Percentiles rank a stretch among this genome's conserved stretches.
Conservation (phyloP, 441 rosid species). For the Erysimum cheiri region DNA sequence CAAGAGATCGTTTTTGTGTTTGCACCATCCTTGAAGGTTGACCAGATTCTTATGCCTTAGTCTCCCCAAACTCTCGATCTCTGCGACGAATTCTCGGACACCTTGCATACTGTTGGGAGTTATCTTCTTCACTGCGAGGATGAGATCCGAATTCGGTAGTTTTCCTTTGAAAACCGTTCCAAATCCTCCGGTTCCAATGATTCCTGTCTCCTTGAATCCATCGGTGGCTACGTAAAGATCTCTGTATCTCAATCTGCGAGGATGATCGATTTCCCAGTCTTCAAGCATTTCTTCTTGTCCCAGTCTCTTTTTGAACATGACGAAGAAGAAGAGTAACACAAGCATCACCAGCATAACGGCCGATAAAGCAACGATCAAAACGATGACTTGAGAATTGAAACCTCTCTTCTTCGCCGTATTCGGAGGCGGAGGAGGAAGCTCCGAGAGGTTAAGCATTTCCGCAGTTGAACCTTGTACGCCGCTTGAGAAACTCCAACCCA, state of each 20-base stretch:
- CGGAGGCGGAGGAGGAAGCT: constrained; percentile 51
- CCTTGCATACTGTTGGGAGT: constrained; percentile 64
- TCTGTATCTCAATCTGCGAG: constrained; percentile 65
- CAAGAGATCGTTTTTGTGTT: constrained; percentile 61
- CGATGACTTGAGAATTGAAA: constrained; percentile 38
- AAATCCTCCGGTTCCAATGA: constrained; percentile 75
- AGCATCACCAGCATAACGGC: constrained; percentile 42
- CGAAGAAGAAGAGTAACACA: constrained; percentile 45
- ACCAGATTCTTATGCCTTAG: constrained; percentile 72
- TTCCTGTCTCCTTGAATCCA: constrained; percentile 61
- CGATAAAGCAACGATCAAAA: constrained; percentile 53
- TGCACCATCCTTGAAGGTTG: constrained; percentile 85
- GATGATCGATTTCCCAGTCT: constrained; percentile 81
- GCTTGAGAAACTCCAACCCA: constrained; percentile 69
- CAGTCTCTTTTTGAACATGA: constrained; percentile 31
- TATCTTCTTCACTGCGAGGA: constrained; percentile 72
- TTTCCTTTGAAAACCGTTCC: constrained; percentile 72
- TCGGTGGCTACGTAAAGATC: constrained; percentile 67
- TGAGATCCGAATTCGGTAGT: constrained; percentile 42
- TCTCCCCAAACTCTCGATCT: constrained; percentile 77
- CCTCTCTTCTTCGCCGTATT: constrained; percentile 38
- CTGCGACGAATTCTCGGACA: constrained; percentile 75
- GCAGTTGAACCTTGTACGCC: constrained; percentile 42
- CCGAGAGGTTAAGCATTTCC: constrained; percentile 41
- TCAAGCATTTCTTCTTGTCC: constrained; percentile 53